Evolutionary conservation across 495 filamentous ascomycete genomes (phyloP), one percentile per base, ranked within the genome.

Genomic region (Extremus antarcticus): DNA sequence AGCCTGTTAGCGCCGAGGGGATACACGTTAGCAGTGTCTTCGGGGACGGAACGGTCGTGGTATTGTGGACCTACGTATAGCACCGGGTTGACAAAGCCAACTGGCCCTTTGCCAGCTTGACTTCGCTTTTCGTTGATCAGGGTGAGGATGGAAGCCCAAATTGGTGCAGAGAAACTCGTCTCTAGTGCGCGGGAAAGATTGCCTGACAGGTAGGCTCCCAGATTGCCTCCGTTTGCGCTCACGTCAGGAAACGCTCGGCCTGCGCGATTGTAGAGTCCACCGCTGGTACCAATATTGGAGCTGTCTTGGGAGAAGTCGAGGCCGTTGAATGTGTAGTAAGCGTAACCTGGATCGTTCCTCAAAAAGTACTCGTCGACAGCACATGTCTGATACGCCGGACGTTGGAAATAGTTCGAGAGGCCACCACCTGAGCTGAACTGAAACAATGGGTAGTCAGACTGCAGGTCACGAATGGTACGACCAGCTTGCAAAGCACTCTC

Each of bases 221-320:
- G 74, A 43, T 78, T 76, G 8, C 76, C 78, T n/a, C 77, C 81
- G n/a, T 81, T 71, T n/a, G 83, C 83, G 2, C 77, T 63, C n/a
- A 88, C 75, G 52, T 88, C 85, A 0, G 84, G 84, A 56, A 78
- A 84, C 2, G 73, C 83, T 24, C 84, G 73, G 0, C 82, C 81
- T 7, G 71, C 71, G 16, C 74, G 73, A 62, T 82, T 83, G 67
- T 81, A 63, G 35, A 64, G 13, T 47, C 60, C 52, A 53, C 53
- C 55, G 60, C 62, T 54, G 15, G 48, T 57, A 21, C 64, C 64
- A 29, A 64, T 41, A 22, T 38, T 41, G 38, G 20, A 39, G 9
- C 35, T 39, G 21, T 4, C 29, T n/a, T n/a, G n/a, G n/a, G n/a
- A n/a, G n/a, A n/a, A n/a, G n/a, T n/a, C n/a, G n/a, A 38, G 21